Conservation (phyloP, 2,329 filamentous ascomycete genomes). For the Tolypocladium album region DNA sequence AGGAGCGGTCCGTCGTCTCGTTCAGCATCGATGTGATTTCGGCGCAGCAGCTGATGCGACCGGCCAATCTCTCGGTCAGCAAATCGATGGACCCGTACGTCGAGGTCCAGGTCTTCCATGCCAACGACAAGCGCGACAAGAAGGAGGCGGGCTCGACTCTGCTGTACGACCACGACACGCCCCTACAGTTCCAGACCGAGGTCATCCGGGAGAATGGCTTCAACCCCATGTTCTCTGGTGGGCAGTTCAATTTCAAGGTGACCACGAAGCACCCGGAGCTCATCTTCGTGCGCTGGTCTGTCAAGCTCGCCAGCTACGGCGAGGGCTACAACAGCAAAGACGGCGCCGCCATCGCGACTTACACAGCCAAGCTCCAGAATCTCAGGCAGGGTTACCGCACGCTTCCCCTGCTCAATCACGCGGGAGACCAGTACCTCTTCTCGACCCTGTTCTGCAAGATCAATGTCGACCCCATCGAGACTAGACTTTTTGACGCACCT, state of each 20-base stretch:
- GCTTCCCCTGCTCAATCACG: conserved; percentile 75
- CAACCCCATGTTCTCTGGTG: conserved; percentile 71
- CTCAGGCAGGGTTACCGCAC: conserved; percentile 90
- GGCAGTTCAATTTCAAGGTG: conserved; percentile 67
- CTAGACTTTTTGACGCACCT: conserved; percentile 42
- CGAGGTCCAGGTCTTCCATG: conserved; percentile 88
- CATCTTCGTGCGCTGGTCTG: conserved; percentile 86
- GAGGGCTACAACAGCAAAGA: conserved; percentile 50
- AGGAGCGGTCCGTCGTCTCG: conserved; percentile 69
- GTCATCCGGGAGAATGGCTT: conserved; percentile 85
- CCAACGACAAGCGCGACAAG: conserved; percentile 88
- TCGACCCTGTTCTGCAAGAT: conserved; percentile 90
- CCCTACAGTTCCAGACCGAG: conserved; percentile 67
- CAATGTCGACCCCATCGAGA: conserved; percentile 49
- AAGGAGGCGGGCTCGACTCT: conserved; percentile 57
- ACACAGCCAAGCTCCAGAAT: conserved; percentile 83
- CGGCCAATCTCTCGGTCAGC: conserved; percentile 58
- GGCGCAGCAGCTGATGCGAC: conserved; percentile 85
- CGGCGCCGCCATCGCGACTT: conserved; percentile 64
- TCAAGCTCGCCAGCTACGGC: conserved; percentile 76
- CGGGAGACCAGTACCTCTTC: conserved; percentile 88
- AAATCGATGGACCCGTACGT: conserved; percentile 83
- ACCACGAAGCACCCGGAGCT: conserved; percentile 92
- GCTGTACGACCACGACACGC: conserved; percentile 37
- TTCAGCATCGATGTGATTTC: conserved; percentile 87